Base-by-base conservation (phyloP, 306 rosid genomes). In the Prunus mira region DNA sequence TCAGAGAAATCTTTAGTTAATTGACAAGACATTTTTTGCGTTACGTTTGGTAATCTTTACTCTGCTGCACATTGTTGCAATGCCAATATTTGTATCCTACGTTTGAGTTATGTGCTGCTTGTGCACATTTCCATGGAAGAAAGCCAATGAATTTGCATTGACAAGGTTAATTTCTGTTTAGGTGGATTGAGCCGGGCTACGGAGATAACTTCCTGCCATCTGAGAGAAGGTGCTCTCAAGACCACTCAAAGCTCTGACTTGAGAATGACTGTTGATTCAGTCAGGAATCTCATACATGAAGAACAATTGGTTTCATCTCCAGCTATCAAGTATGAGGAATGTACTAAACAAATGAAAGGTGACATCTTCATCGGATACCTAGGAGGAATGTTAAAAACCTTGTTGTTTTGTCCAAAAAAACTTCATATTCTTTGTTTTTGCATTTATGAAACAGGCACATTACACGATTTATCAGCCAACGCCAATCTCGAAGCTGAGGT, bases 171-270 rank as follows among this genome's bases (percentile, higher is more conserved):
- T 71, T 76, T 52, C n/a, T 76, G 65, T 66, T 47, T 78, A 89
- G 90, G 81, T 85, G 88, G 82, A 71, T 52, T 78, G 65, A 38
- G 54, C 10, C 55, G 22, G 80, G 51, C 62, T 65, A 28, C 84
- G 25, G 49, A 60, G n/a, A 32, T 50, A 74, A 58, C 62, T 66
- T 43, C 78, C 77, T 76, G 75, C 6, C 47, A 63, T 68, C 24
- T 41, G 0, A 58, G 3, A 22, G 52, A 70, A 52, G 38, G 34
- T 50, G 69, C 84, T 67, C 46, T 34, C 43, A 68, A 76, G 49
- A 22, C 87, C 55, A 57, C 64, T 80, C 19, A 65, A 46, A 20
- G 24, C 43, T n/a, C 63, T 24, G 60, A 55, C 58, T 52, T 57
- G 58, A 32, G 12, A 11, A 1, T 12, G 57, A 19, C 27, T 12